A percentile compares a stretch with the other conserved stretches of the same genome.
phyloP scores from a whole-genome alignment of 202 grass and related monocot species.

The Carex sylvatica region DNA sequence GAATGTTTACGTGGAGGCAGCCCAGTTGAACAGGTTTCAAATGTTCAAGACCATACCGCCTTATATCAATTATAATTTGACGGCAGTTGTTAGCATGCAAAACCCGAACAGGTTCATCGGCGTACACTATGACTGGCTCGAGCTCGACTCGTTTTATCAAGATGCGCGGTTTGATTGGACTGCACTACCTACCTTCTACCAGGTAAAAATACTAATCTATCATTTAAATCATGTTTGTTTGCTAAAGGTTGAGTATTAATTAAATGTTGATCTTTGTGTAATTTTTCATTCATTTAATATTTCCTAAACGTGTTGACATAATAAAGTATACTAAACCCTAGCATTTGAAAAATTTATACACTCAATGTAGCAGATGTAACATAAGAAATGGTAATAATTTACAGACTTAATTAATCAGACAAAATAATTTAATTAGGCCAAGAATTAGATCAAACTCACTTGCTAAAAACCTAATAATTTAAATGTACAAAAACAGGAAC shows the following conservation, averaged over 20 bases:
- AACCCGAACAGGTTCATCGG: slow-evolving; percentile 27
- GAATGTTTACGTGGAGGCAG: slow-evolving; percentile 56
- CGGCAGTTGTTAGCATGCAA: slow-evolving; percentile 20
- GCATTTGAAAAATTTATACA: not conserved
- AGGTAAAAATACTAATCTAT: slow-evolving; percentile 14
- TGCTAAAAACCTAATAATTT: not conserved
- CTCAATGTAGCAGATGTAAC: not conserved
- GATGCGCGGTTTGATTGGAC: slow-evolving; percentile 33
- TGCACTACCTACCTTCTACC: slow-evolving; percentile 52
- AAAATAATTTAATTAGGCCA: not conserved
- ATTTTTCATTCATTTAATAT: not conserved
- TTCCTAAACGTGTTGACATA: not conserved
- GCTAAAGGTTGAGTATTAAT: not conserved
- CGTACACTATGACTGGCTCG: slow-evolving; percentile 31
- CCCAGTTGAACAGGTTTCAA: slow-evolving; percentile 34
- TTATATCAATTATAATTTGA: slow-evolving; percentile 26
- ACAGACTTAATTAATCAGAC: not conserved
- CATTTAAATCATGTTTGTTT: not conserved
- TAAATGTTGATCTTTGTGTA: not conserved
- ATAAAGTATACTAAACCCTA: not conserved
- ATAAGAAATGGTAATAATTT: not conserved
- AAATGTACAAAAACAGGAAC: slow-evolving; percentile 11
- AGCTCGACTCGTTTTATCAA: slow-evolving; percentile 25
- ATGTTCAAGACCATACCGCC: slow-evolving; percentile 16
- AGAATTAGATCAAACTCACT: not conserved